phyloP scores from a whole-genome alignment of 805 yeast genomes.

The Starmerella stigmatis region DNA sequence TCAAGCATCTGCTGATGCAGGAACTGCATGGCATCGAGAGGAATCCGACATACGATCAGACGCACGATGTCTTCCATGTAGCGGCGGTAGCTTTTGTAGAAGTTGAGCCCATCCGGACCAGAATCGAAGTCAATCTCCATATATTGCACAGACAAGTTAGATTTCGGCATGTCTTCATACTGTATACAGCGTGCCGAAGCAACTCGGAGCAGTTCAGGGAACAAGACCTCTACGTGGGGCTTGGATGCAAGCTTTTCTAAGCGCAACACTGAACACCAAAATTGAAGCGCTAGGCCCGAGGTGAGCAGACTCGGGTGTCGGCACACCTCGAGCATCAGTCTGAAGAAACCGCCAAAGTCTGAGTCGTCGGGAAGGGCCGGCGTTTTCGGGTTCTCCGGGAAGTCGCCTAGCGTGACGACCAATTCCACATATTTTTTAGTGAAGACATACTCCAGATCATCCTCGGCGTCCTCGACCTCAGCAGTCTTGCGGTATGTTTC shows the following conservation, averaged over 20 bases:
- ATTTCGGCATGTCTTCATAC: slow-evolving; percentile 58
- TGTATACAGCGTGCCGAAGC: slow-evolving; percentile 70
- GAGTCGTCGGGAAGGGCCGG: slow-evolving; percentile 40
- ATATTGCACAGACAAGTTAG: slow-evolving; percentile 51
- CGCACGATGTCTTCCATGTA: slow-evolving; percentile 86
- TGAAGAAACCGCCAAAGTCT: slow-evolving; percentile 58
- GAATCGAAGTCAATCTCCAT: slow-evolving; percentile 85
- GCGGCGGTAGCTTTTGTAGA: slow-evolving; percentile 68
- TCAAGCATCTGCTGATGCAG: slow-evolving; percentile 58
- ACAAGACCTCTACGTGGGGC: slow-evolving; percentile 38
- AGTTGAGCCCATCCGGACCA: slow-evolving; percentile 63
- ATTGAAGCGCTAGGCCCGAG: slow-evolving; percentile 79
- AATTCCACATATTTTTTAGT: slow-evolving; percentile 86
- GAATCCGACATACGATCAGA: slow-evolving; percentile 72
- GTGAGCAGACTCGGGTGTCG: slow-evolving; percentile 78
- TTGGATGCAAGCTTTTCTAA: slow-evolving; percentile 49
- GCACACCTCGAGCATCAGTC: slow-evolving; percentile 69
- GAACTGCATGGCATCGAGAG: slow-evolving; percentile 75
- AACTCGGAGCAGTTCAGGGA: slow-evolving; percentile 61
- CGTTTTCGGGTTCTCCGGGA: slow-evolving; percentile 37
- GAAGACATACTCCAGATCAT: slow-evolving; percentile 68
- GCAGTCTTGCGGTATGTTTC: slow-evolving; percentile 13
- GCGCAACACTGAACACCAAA: slow-evolving; percentile 87
- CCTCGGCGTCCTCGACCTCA: slow-evolving; percentile 48
- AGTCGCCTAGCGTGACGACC: slow-evolving; percentile 77